These are phyloP conservation scores for Curvularia verruculosa DNA, from an alignment of 2,329 filamentous ascomycete genomes.

Conservation along the genomic window DNA sequence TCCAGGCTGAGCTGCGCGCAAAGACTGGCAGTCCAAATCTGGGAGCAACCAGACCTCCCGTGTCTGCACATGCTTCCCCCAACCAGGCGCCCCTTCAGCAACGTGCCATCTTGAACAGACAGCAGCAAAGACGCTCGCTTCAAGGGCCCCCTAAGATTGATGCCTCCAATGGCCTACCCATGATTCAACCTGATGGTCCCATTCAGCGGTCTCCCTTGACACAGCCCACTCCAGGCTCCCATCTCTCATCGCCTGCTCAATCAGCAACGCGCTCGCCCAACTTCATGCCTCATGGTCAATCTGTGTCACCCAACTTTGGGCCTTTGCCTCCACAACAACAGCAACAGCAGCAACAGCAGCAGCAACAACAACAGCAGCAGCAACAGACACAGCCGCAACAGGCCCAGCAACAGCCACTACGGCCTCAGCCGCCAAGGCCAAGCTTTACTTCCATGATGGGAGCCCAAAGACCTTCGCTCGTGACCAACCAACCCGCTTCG, in stretches of 20 bases:
- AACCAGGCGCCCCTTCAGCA: conserved; percentile 72
- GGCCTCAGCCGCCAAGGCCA: conserved; percentile 56
- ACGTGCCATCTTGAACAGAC: conserved; percentile 79
- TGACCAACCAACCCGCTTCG: conserved; percentile 44
- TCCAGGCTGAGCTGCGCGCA: conserved; percentile 90
- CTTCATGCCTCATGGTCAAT: conserved; percentile 63
- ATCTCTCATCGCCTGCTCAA: conserved; percentile 70
- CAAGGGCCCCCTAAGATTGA: conserved; percentile 78
- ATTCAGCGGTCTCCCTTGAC: conserved; percentile 71
- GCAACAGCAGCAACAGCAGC: conserved; percentile 42
- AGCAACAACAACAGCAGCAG: conserved; percentile 42
- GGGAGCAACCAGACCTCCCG: conserved; percentile 63
- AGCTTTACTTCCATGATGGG: conserved; percentile 54
- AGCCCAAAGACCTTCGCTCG: conserved; percentile 47
- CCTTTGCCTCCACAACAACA: conserved; percentile 55
- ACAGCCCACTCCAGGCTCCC: conserved; percentile 82
- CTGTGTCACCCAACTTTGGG: conserved; percentile 66
- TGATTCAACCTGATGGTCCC: conserved; percentile 49
- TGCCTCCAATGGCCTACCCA: conserved; percentile 49
- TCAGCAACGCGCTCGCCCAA: conserved; percentile 65
- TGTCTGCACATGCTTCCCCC: conserved; percentile 62
- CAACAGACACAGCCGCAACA: conserved; percentile 43
- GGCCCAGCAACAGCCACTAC: conserved; percentile 49
- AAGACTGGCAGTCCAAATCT: conserved; percentile 89
- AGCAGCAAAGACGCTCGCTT: conserved; percentile 73